Evolutionary conservation across 108 stramenopile genomes (phyloP), one percentile per base, ranked within the genome.

Genomic region (Cylindrotheca closterium): DNA sequence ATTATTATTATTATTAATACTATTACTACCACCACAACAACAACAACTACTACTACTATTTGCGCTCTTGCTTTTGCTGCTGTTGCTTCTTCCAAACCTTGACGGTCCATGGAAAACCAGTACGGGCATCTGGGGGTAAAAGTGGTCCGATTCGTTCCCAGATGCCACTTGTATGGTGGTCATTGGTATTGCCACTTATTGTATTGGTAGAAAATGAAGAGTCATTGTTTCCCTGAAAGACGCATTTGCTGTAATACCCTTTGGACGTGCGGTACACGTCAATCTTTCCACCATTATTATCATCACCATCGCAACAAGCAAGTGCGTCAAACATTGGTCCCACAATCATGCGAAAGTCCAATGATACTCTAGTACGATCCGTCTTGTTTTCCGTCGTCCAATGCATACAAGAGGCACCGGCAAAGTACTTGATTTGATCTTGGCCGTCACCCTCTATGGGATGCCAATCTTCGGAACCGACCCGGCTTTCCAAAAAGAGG

Each of bases 371-470:
- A 0, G 88, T 86, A 19, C 56, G 45, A 25, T 67, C 62, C 5
- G 75, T 71, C n/a, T 63, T 48, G 53, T 89, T 89, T 15, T 89
- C 88, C 2, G 79, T 68, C 45, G 84, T 83, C 73, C 79, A 89
- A 57, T 89, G 88, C 2, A 69, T 33, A 32, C 74, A 79, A 15
- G 72, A 33, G 30, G 79, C 84, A 42, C 88, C 88, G 19, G 79
- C 80, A 81, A 89, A 89, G 47, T 70, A 55, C 34, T 84, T 70
- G 30, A 73, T 62, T 4, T 58, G 28, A 30, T 76, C 80, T 61
- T 34, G n/a, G 4, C 45, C 71, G 10, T 58, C 47, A 4, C 75
- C 80, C 22, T 65, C 63, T 28, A 86, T 78, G 4, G 84, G 77
- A 63, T 79, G 80, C 82, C 79, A 86, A 56, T 85, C 84, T 58